Percentiles rank a stretch among this genome's conserved stretches.
phyloP scores from a whole-genome alignment of 345 rosid genomes.

The Citrus unshiu region DNA sequence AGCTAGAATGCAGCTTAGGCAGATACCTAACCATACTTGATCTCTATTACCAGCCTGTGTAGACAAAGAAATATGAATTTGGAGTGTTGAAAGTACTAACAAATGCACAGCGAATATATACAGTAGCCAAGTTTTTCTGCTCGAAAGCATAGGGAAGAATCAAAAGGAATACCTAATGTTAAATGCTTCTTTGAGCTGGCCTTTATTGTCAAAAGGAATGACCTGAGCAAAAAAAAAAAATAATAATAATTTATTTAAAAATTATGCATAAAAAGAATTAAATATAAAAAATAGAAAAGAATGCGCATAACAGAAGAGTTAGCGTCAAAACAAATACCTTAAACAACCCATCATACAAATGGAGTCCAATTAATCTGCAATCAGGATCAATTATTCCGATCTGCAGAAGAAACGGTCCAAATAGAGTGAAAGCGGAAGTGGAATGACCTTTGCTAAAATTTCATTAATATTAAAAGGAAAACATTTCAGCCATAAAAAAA shows the following conservation, averaged over 20 bases:
- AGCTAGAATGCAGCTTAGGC: not conserved
- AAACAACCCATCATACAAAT: constrained; percentile 91
- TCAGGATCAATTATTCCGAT: constrained; percentile 97
- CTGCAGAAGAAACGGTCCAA: constrained; percentile 34
- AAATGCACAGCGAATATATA: not conserved
- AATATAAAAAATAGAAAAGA: not conserved
- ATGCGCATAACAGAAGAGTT: not conserved
- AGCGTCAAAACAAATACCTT: constrained; percentile 46
- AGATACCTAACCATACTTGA: not conserved
- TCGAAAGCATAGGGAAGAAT: not conserved
- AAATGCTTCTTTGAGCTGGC: constrained; percentile 91
- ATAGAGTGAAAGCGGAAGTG: not conserved
- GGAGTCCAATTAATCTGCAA: constrained; percentile 92
- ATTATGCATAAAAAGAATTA: not conserved
- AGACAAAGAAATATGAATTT: not conserved
- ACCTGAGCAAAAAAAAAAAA: constrained; percentile 42
- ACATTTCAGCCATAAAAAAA: not conserved
- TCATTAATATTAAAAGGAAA: not conserved
- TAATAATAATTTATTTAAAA: not conserved
- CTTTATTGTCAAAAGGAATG: constrained; percentile 94
- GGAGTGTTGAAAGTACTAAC: not conserved
- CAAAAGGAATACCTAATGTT: constrained; percentile 60
- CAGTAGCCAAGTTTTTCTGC: not conserved
- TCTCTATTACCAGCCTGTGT: not conserved
- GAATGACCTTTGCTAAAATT: not conserved